phyloP scores from a whole-genome alignment of 345 rosid genomes.

The Adansonia digitata region DNA sequence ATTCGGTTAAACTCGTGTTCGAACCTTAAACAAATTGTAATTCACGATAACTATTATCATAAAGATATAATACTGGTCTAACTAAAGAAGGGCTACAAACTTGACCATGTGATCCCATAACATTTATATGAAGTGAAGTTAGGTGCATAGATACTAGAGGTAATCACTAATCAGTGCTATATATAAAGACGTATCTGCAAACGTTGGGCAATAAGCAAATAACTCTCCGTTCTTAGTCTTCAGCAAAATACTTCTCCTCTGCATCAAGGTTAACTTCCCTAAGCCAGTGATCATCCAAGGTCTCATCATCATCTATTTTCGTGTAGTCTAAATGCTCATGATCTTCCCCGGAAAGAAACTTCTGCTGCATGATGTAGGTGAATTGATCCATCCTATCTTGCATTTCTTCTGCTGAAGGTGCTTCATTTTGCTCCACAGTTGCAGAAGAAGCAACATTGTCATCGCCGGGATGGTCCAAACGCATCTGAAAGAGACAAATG shows the following conservation, averaged over 20 bases:
- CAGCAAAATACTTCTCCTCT: constrained; percentile 84
- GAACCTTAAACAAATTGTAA: not conserved
- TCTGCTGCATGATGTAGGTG: constrained; percentile 77
- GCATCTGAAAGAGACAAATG: constrained; percentile 18
- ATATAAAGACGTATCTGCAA: not conserved
- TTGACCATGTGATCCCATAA: not conserved
- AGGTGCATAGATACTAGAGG: constrained; percentile 6
- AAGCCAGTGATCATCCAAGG: constrained; percentile 92
- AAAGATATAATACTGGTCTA: not conserved
- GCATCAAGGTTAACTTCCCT: constrained; percentile 76
- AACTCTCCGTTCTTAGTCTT: constrained; percentile 25
- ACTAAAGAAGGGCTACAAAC: not conserved
- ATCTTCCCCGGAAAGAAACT: constrained; percentile 89
- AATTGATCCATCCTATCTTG: constrained; percentile 84
- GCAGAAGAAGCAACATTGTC: constrained; percentile 8
- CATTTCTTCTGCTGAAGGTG: constrained; percentile 54
- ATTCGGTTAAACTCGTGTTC: not conserved
- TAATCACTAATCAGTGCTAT: not conserved
- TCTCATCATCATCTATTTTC: constrained; percentile 78
- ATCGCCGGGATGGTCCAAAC: constrained; percentile 1
- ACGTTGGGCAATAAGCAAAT: not conserved
- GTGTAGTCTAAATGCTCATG: constrained; percentile 74
- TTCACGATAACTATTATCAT: not conserved
- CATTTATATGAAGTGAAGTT: constrained; percentile 5
- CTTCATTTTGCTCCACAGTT: constrained; percentile 14